Base-by-base conservation (phyloP, 228 moss, liverwort and hornwort species). In the Sphagnum magellanicum region DNA sequence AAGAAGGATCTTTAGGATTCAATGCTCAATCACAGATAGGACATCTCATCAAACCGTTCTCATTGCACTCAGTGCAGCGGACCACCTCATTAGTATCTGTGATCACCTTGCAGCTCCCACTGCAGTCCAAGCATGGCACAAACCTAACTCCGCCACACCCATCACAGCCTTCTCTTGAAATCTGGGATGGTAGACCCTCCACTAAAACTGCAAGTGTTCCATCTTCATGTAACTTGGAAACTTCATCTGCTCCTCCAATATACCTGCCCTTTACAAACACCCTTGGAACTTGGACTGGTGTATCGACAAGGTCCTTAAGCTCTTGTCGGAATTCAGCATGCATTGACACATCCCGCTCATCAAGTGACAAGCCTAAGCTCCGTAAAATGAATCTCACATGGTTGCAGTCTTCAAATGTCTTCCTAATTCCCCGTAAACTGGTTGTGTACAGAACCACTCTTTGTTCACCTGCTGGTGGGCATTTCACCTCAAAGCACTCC, bases 1-100 rank as follows among this genome's bases (percentile, higher is more conserved):
- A 32, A 32, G 32, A 32, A 32, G 32, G 32, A 32, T 32, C 32
- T 32, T 1, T 32, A 32, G 32, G 1, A 32, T 3, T 32, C 55
- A 55, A 55, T 8, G 12, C 4, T 70, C 72, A 86, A 60, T 86
- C 80, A 72, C 90, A 90, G 12, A 90, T 87, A 58, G 90, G 90
- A 70, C 90, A 90, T 66, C 87, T 87, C 87, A 90, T 90, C 69
- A 90, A 67, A 66, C 90, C 90, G 60, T 90, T 90, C 75, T 90
- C 90, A 59, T 90, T 90, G 68, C 89, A 90, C 69, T 90, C 87
- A 65, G 76, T 53, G 74, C 89, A 90, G 10, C 76, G 78, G 70
- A 74, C 70, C 32, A 90, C 84, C 61, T 80, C 71, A 48, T 84
- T 81, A 7, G 80, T 74, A 52, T 87, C 84, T 49, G 74, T 78